Conservation (phyloP, 108 stramenopile genomes). For the Cyclotella atomus region DNA sequence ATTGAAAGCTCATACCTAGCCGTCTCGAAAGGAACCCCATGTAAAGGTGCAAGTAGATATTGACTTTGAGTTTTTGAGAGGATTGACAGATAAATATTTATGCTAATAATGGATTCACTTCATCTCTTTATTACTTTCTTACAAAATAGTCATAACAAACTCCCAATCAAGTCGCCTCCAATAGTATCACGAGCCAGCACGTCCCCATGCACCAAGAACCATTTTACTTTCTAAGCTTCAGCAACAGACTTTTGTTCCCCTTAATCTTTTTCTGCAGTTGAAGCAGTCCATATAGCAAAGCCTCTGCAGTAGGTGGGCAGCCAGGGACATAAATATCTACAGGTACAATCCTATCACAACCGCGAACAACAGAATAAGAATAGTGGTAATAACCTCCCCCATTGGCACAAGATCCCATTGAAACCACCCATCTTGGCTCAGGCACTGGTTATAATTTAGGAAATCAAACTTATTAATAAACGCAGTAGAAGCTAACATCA, state of each 20-base stretch:
- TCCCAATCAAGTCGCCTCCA: too few species aligned
- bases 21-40: too few species aligned
- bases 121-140: too few species aligned
- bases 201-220: too few species aligned
- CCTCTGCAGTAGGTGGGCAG: constrained; percentile 99
- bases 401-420: constrained; percentile 99
- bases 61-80: too few species aligned
- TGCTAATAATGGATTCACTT: too few species aligned
- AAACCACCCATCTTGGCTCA: constrained; percentile 98
- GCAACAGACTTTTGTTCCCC: constrained; percentile 92
- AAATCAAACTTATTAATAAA: constrained; percentile 21
- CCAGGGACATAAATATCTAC: constrained; percentile 99
- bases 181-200: too few species aligned
- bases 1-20: too few species aligned
- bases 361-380: constrained; percentile 97
- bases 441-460: constrained; percentile 66
- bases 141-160: too few species aligned
- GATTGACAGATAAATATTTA: too few species aligned
- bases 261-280: constrained; percentile 99
- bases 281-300: constrained; percentile 95
- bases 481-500: too few species aligned
- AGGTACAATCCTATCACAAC: constrained; percentile 98
- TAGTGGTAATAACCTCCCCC: constrained; percentile 99
- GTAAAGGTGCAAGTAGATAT: too few species aligned
- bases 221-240: constrained; percentile 93